phyloP scores from a whole-genome alignment of 441 rosid genomes.

The Iberis amara region DNA sequence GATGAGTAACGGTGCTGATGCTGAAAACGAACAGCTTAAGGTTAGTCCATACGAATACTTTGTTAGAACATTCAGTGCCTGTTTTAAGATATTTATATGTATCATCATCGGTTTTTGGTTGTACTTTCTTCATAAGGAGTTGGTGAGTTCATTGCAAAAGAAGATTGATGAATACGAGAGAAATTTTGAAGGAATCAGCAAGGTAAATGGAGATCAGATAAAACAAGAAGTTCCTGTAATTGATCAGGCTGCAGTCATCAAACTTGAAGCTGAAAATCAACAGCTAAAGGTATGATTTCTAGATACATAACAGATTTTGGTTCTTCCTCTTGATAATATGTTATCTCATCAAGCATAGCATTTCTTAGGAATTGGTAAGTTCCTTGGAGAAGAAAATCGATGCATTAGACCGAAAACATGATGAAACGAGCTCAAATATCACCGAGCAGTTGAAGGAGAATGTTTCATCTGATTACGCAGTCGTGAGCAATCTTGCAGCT shows the following conservation, averaged over 20 bases:
- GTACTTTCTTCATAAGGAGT: conserved; percentile 20
- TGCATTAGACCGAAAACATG: conserved; percentile 33
- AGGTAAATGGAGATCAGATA: conserved; percentile 35
- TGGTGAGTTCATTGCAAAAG: conserved; percentile 31
- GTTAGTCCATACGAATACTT: conserved; percentile 19
- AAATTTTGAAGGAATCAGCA: conserved; percentile 39
- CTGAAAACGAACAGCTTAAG: conserved; percentile 40
- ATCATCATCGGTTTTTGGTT: conserved; percentile 2
- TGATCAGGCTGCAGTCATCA: conserved; percentile 48
- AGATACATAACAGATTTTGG: conserved; percentile 8
- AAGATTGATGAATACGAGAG: conserved; percentile 22
- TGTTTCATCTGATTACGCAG: conserved; percentile 36
- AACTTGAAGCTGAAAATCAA: conserved; percentile 77
- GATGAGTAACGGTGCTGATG: conserved; percentile 29
- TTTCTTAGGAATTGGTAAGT: conserved; percentile 31
- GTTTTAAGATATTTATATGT: conserved; percentile 10
- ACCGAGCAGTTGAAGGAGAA: conserved; percentile 32
- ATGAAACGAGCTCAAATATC: conserved; percentile 32
- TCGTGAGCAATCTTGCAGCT: conserved; percentile 52
- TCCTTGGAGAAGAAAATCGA: conserved; percentile 34
- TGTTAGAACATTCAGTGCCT: conserved; percentile 5
- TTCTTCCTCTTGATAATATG: conserved; percentile 17
- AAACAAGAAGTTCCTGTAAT: conserved; percentile 47
- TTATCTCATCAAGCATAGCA: conserved; percentile 19
- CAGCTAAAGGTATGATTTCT: conserved; percentile 55